Evolutionary conservation across 768 basidiomycete genomes (phyloP).

Genomic region (button mushroom (Agaricus bisporus)): DNA sequence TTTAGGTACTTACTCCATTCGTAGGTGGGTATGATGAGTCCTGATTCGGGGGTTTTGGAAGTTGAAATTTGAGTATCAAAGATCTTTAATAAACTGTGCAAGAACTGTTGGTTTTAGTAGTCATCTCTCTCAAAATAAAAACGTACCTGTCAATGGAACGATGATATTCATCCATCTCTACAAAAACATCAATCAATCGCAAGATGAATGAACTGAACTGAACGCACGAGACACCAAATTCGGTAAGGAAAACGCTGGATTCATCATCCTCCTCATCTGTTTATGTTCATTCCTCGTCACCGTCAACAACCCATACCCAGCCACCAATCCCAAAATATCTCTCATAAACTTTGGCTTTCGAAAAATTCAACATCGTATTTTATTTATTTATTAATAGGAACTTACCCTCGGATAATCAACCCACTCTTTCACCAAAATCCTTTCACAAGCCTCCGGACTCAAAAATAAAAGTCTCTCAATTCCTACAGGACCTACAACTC

Average conservation of each 20-base stretch:
- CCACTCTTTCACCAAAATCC: slow-evolving; percentile 33
- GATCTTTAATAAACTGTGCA: slow-evolving; percentile 26
- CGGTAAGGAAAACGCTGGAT: slow-evolving; percentile 38
- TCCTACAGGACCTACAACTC: slow-evolving; percentile 36
- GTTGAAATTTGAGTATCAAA: slow-evolving; percentile 25
- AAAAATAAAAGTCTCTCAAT: slow-evolving; percentile 35
- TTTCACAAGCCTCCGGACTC: slow-evolving; percentile 33
- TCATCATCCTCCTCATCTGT: slow-evolving; percentile 38
- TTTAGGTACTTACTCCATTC: slow-evolving; percentile 40
- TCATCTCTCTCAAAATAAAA: too few species aligned
- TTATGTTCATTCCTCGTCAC: slow-evolving; percentile 37
- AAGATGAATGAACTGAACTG: neutral
- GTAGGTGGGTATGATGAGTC: slow-evolving; percentile 29
- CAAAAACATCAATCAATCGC: neutral
- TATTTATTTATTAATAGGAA: too few species aligned
- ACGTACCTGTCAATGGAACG: slow-evolving; percentile 36
- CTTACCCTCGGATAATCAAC: slow-evolving; percentile 34
- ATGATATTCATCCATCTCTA: slow-evolving; percentile 47
- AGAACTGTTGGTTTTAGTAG: neutral
- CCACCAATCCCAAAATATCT: slow-evolving; percentile 28
- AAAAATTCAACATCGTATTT: too few species aligned
- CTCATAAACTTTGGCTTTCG: slow-evolving; percentile 32
- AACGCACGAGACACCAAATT: slow-evolving; percentile 17
- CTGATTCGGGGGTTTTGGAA: slow-evolving; percentile 11
- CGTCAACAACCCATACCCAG: slow-evolving; percentile 36